Conservation (phyloP, 2,329 filamentous ascomycete species). For the Curvularia lunata region DNA sequence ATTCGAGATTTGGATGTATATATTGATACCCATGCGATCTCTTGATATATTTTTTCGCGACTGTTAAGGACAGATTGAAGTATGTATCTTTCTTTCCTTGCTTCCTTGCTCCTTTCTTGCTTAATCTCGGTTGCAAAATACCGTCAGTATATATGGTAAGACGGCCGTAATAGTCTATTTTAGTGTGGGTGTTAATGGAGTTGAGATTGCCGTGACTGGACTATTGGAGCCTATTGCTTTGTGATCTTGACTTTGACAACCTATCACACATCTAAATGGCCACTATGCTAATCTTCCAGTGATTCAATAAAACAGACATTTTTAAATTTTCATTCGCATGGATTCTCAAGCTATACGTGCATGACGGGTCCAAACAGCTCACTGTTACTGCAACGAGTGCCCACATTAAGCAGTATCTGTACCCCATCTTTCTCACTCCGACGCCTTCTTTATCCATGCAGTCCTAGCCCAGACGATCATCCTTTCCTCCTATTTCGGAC, state of each 20-base stretch:
- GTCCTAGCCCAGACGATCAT: background rate
- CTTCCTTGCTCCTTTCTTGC: no score
- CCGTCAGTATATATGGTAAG: background rate
- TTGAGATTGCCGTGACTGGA: background rate
- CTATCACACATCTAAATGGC: background rate
- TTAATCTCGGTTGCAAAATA: background rate
- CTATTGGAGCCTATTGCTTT: background rate
- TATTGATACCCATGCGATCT: constrained; percentile 2
- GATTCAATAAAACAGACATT: no score
- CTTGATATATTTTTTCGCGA: background rate
- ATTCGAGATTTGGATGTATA: background rate
- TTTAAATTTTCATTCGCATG: background rate
- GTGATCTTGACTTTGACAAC: background rate
- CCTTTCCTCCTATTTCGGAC: background rate
- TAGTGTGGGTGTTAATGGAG: background rate
- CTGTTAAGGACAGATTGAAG: background rate
- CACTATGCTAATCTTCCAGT: background rate
- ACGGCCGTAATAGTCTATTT: background rate
- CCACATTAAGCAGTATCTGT: background rate
- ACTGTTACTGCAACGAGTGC: background rate
- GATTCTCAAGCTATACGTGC: background rate
- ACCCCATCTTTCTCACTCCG: background rate
- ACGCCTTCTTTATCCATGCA: background rate
- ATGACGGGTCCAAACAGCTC: background rate
- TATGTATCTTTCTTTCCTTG: background rate